Evolutionary conservation across 768 basidiomycete species (phyloP), one percentile per base, ranked within the genome.

Genomic region (Boletus rex-veris): DNA sequence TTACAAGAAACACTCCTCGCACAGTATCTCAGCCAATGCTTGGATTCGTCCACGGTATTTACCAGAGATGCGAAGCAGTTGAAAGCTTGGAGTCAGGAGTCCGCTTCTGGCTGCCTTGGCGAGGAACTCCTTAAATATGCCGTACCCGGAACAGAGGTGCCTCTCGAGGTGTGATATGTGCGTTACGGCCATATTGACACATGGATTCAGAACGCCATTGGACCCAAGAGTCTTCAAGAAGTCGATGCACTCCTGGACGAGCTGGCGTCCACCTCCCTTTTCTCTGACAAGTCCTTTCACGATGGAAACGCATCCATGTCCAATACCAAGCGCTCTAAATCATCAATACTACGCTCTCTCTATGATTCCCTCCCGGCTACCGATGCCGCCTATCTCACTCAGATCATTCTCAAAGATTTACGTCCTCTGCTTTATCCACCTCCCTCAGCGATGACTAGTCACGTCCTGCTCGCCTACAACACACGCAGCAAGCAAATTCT

Each of bases 391-490:
- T 80, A 86, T 56, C 73, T 95, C 45, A 87, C 88, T 0, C 94
- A 98, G 63, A 86, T 96, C 58, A 88, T 98, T 54, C 79, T 96
- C 35, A 89, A 88, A 58, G 94, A 98, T 66, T 72, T 98, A 0
- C 80, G 85, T 28, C 92, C 92, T 8, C 66, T 95, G 1, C 66
- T 94, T 1, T 90, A 90, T 58, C 86, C 90, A 3, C 72, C 86
- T 0, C 77, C 78, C 14, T 75, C 67, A 7, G 45, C 71, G 31
- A 73, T 69, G 19, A 77, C 79, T 60, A 78, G 75, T 19, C 68
- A 69, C 24, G 79, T 80, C 38, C 66, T 92, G 42, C 71, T 75
- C 45, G 64, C 78, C 50, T 83, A 79, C 71, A 84, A 90, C 60
- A 73, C 78, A 45, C 72, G 75, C 19, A 76, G 87, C 14, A 75